Conservation (phyloP, 805 yeast species). For the Metschnikowia bowlesiae region DNA sequence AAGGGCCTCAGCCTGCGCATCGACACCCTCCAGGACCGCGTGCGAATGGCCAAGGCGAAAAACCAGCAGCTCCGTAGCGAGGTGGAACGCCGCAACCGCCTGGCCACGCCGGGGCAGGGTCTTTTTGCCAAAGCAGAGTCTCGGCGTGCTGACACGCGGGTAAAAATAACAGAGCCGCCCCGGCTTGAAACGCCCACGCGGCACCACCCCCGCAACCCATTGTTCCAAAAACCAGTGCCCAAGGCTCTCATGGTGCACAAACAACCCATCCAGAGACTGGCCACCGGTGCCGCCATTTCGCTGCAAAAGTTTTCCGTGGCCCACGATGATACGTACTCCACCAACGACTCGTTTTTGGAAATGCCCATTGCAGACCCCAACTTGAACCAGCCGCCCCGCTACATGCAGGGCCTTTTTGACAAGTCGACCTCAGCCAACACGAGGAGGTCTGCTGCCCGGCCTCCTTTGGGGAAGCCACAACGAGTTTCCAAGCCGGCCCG, state of each 20-base stretch:
- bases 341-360: conserved; percentile 27
- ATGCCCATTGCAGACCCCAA: conserved; percentile 30
- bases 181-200: conserved; percentile 1
- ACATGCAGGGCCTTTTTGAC: conserved; percentile 37
- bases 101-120: background rate
- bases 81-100: background rate
- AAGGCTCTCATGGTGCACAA: background rate
- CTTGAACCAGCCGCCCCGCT: conserved; percentile 41
- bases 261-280: background rate
- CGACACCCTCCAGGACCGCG: conserved; percentile 16
- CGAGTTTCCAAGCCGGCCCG: background rate
- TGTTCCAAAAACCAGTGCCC: background rate
- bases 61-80: conserved; percentile 4
- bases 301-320: conserved; percentile 10
- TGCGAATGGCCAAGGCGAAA: conserved; percentile 19
- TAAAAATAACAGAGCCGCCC: background rate
- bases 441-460: background rate
- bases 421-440: conserved; percentile 10
- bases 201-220: background rate
- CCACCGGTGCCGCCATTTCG: background rate
- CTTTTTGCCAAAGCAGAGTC: background rate
- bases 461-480: conserved; percentile 6
- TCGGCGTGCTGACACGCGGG: background rate
- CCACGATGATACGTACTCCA: conserved; percentile 24
- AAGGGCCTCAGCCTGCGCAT: conserved; percentile 22